Evolutionary conservation across 176 grass and related monocot species (phyloP).

Genomic region (Ananas comosus): DNA sequence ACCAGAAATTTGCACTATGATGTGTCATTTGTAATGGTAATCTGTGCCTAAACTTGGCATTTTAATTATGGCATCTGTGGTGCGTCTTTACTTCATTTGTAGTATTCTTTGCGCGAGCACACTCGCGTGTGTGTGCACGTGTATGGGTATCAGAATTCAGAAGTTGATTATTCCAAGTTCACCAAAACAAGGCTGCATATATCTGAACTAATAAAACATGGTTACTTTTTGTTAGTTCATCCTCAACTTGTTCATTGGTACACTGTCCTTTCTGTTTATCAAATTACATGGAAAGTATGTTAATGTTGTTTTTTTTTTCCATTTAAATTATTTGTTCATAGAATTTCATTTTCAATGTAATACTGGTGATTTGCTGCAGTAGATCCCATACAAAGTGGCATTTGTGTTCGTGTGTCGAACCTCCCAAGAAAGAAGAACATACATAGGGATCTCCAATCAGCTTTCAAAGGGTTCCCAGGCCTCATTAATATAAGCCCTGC

Average conservation of each 20-base stretch:
- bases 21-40: too few species aligned
- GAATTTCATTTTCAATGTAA: neutral
- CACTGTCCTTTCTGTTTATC: neutral
- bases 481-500: conserved; percentile 57
- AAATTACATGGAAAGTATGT: neutral
- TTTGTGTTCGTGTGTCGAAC: conserved; percentile 61
- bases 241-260: neutral
- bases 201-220: too few species aligned
- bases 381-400: conserved; percentile 22
- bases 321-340: neutral
- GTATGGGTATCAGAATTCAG: too few species aligned
- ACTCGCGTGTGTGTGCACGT: too few species aligned
- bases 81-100: too few species aligned
- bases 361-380: conserved; percentile 4
- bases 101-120: too few species aligned
- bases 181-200: too few species aligned
- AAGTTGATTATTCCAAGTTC: too few species aligned
- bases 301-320: neutral
- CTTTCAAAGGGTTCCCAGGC: conserved; percentile 79
- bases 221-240: neutral
- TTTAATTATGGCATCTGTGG: too few species aligned
- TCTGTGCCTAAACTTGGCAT: too few species aligned
- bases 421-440: conserved; percentile 97
- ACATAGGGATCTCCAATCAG: conserved; percentile 69
- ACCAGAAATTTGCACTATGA: too few species aligned